phyloP scores from a whole-genome alignment of 352 stramenopile species.

The Blastocystis sp. region DNA sequence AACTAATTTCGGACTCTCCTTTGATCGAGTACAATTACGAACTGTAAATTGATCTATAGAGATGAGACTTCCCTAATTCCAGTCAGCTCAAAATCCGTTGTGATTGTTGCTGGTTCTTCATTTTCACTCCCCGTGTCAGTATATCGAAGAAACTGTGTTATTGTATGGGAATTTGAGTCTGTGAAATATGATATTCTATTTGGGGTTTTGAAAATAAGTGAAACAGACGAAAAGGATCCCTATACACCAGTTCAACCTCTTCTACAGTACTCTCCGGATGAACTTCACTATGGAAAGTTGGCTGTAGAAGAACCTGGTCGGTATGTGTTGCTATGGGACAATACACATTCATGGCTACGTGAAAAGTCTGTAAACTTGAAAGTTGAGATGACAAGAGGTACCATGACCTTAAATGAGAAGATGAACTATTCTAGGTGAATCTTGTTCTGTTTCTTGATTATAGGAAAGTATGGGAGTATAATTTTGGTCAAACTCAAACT shows the following conservation, averaged over 20 bases:
- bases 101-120: background rate
- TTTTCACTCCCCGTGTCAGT: background rate
- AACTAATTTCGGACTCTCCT: background rate
- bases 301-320: background rate
- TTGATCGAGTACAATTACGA: background rate
- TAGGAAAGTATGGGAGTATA: background rate
- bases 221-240: background rate
- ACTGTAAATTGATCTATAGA: background rate
- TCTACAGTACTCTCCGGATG: background rate
- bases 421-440: background rate
- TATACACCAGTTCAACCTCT: background rate
- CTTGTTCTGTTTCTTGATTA: background rate
- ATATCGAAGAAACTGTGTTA: background rate
- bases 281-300: background rate
- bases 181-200: conserved; percentile 11
- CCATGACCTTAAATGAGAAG: background rate
- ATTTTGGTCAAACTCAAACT: background rate
- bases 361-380: background rate
- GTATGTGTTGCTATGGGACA: conserved; percentile 19
- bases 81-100: background rate
- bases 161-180: background rate
- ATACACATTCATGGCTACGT: conserved; percentile 16
- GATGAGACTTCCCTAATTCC: background rate
- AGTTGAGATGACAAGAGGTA: background rate
- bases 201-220: conserved; percentile 1